Base-by-base conservation (phyloP, 345 rosid genomes). In the Acer saccharum region DNA sequence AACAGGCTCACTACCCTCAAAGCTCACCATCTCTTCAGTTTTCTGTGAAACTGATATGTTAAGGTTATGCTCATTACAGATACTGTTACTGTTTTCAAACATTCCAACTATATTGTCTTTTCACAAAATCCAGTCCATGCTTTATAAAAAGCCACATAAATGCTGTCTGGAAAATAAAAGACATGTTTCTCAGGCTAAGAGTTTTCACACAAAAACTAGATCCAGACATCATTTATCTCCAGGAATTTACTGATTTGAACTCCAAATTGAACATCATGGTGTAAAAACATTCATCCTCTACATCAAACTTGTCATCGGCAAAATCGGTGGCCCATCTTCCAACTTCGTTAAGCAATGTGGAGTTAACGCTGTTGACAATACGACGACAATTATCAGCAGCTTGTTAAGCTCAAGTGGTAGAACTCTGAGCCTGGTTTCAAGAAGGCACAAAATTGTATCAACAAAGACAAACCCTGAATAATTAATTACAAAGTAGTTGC, bases 401-500 rank as follows among this genome's bases (percentile, higher is more conserved):
- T 95, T 95, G 90, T 92, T 95, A 81, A 95, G 94, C 88, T 95
- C 99, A 78, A 93, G 95, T 17, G 98, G 99, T 55, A 95, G 90
- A 82, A 95, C 98, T 70, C 99, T 98, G 71, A 93, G 93, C 89
- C 99, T 93, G 93, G 55, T 77, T 72, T 65, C 46, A 79, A 32
- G 50, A 64, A 71, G 25, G 21, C 48, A 55, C n/a, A 52, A 14
- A 62, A 78, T 43, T 60, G 64, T 21, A 70, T 81, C 21, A 79
- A 43, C n/a, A n/a, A 73, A 83, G 76, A 48, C 12, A 54, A 35
- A 62, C 29, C 23, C 62, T 52, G 61, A 58, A 52, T 50, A 70
- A 46, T 52, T 67, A 69, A 52, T 70, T 58, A 72, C 18, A 54
- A 27, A 58, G 74, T 78, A 79, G 71, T 50, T 76, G 73, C 70